Evolutionary conservation across 495 filamentous ascomycete genomes (phyloP).

Genomic region (Margaritispora aquatica): DNA sequence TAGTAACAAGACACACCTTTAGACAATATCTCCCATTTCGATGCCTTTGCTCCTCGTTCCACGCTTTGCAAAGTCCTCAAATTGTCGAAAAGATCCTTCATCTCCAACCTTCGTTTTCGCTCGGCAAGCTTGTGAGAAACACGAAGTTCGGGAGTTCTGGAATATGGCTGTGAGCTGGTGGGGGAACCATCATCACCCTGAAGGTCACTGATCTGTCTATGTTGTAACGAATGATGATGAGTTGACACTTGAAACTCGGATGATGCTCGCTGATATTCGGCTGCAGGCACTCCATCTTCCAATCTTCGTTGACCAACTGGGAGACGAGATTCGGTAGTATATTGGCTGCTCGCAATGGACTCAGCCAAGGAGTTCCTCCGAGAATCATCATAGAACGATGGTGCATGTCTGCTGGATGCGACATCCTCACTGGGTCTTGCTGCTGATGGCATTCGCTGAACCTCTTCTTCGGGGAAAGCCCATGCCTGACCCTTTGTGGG

Average conservation of each 20-base stretch:
- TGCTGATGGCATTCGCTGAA: conserved; percentile 36
- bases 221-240: conserved; percentile 73
- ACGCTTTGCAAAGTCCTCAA: conserved; percentile 60
- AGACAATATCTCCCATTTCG: conserved; percentile 98
- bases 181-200: conserved; percentile 50
- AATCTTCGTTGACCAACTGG: conserved; percentile 65
- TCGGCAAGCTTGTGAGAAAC: conserved; percentile 96
- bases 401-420: conserved; percentile 22
- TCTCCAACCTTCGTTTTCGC: conserved; percentile 90
- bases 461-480: conserved; percentile 75
- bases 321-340: conserved; percentile 61
- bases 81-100: conserved; percentile 95
- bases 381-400: conserved; percentile 55
- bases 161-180: conserved; percentile 69
- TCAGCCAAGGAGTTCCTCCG: conserved; percentile 68
- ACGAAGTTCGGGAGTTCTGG: conserved; percentile 88
- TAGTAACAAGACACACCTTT: conserved; percentile 55
- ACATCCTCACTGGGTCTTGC: conserved; percentile 32
- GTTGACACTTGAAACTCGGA: conserved; percentile 27
- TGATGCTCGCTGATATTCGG: conserved; percentile 13
- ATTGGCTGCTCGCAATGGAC: conserved; percentile 67
- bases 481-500: conserved; percentile 78
- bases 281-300: conserved; percentile 42
- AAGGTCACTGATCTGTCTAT: conserved; percentile 62
- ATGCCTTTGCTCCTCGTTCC: conserved; percentile 85